phyloP scores from a whole-genome alignment of 495 filamentous ascomycete species.

The Penicillium cosmopolitanum region DNA sequence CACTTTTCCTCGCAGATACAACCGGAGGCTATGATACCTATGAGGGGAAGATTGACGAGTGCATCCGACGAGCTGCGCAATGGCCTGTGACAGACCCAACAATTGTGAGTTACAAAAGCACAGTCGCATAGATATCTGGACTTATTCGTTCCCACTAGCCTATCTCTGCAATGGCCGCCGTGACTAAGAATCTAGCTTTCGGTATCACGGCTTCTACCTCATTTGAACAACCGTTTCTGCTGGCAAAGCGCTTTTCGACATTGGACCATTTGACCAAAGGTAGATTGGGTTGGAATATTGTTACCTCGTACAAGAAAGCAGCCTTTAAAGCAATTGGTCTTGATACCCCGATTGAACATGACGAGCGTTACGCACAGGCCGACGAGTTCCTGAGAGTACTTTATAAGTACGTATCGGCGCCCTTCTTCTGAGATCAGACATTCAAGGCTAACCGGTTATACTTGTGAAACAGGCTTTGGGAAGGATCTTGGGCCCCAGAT shows the following conservation, averaged over 20 bases:
- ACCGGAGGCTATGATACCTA: conserved; percentile 64
- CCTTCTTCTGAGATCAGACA: background rate
- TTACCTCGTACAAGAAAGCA: conserved; percentile 62
- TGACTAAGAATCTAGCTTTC: conserved; percentile 51
- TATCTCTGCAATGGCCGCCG: conserved; percentile 54
- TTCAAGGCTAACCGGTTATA: background rate
- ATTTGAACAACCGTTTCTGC: conserved; percentile 60
- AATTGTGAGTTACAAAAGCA: conserved; percentile 46
- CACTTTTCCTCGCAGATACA: conserved; percentile 64
- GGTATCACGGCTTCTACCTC: conserved; percentile 57
- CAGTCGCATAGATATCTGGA: background rate
- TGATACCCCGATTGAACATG: conserved; percentile 60
- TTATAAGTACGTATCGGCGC: conserved; percentile 47
- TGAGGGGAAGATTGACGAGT: conserved; percentile 56
- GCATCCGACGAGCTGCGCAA: conserved; percentile 55
- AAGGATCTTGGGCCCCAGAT: conserved; percentile 62
- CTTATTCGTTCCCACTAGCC: conserved; percentile 29
- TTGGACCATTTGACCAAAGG: conserved; percentile 66
- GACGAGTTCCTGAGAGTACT: conserved; percentile 64
- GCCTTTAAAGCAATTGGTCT: conserved; percentile 62
- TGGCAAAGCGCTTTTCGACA: conserved; percentile 63
- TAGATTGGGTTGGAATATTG: conserved; percentile 67
- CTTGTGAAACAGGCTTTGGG: conserved; percentile 52
- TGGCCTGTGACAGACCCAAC: conserved; percentile 60
- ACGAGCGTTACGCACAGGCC: conserved; percentile 62